A percentile compares a stretch with the other conserved stretches of the same genome.
Conservation (phyloP, 495 filamentous ascomycete genomes). For the Jackrogersella multiformis region DNA sequence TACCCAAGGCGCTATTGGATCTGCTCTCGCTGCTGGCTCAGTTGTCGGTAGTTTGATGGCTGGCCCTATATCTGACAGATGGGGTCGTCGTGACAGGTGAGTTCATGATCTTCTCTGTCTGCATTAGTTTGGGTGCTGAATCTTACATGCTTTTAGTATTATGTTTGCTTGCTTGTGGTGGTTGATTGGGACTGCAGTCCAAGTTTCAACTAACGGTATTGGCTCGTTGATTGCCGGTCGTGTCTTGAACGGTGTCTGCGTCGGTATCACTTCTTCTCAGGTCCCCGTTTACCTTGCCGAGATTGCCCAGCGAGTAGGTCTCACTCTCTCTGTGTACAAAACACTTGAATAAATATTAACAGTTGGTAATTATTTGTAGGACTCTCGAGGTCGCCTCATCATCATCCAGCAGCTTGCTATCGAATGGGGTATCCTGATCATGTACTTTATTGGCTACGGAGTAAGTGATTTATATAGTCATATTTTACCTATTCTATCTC, state of each 20-base stretch:
- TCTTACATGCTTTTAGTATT: conserved; percentile 51
- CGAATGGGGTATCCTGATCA: conserved; percentile 70
- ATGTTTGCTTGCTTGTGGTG: conserved; percentile 74
- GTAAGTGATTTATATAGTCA: conserved; percentile 17
- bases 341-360: not conserved
- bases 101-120: not conserved
- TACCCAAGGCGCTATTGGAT: conserved; percentile 71
- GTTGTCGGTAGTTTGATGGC: conserved; percentile 70
- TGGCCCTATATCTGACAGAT: conserved; percentile 71
- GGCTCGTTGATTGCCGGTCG: conserved; percentile 75
- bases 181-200: conserved; percentile 74
- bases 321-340: conserved; percentile 16
- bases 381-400: conserved; percentile 67
- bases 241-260: conserved; percentile 74
- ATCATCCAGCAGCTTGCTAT: conserved; percentile 82
- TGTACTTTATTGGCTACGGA: conserved; percentile 57
- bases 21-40: conserved; percentile 73
- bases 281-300: conserved; percentile 86
- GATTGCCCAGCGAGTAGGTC: conserved; percentile 71
- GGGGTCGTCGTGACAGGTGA: conserved; percentile 66
- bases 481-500: not conserved
- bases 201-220: conserved; percentile 67
- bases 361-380: conserved; percentile 23
- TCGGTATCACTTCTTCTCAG: conserved; percentile 79
- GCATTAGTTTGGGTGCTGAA: not conserved